These are phyloP conservation scores for Evansstolkia leycettana DNA, from an alignment of 495 filamentous ascomycete genomes.

Conservation along the genomic window DNA sequence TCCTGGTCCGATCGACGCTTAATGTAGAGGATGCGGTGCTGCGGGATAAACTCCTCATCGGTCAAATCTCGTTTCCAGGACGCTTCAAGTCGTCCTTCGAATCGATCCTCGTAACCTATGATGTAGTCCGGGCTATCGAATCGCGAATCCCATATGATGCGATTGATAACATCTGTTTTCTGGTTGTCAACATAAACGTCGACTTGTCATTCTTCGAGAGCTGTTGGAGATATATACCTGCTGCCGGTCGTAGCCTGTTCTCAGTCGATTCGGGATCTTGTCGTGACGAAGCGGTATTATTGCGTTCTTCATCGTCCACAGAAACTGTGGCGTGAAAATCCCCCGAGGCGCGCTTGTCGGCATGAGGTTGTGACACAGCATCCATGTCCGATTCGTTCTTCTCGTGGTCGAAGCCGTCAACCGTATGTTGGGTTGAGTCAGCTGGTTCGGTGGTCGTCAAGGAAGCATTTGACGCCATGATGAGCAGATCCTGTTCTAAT, in stretches of 20 bases:
- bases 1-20: conserved; percentile 37
- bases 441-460: too few species aligned
- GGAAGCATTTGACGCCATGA: too few species aligned
- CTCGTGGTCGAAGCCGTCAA: too few species aligned
- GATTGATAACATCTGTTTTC: conserved; percentile 50
- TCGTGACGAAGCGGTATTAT: background rate
- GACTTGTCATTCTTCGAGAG: background rate
- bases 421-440: too few species aligned
- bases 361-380: too few species aligned
- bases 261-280: conserved; percentile 1
- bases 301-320: background rate
- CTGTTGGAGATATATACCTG: conserved; percentile 3
- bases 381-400: too few species aligned
- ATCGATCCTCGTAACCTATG: conserved; percentile 67
- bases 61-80: conserved; percentile 66
- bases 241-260: conserved; percentile 11
- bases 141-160: conserved; percentile 57
- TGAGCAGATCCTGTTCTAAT: too few species aligned
- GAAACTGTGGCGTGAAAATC: background rate
- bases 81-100: conserved; percentile 51
- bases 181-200: background rate
- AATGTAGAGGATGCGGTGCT: conserved; percentile 68
- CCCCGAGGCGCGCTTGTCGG: too few species aligned
- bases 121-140: conserved; percentile 52
- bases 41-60: conserved; percentile 76